Percentiles rank a stretch among this genome's conserved stretches.
phyloP scores from a whole-genome alignment of 2,329 filamentous ascomycete species.

The Chrysoporthe puriensis region DNA sequence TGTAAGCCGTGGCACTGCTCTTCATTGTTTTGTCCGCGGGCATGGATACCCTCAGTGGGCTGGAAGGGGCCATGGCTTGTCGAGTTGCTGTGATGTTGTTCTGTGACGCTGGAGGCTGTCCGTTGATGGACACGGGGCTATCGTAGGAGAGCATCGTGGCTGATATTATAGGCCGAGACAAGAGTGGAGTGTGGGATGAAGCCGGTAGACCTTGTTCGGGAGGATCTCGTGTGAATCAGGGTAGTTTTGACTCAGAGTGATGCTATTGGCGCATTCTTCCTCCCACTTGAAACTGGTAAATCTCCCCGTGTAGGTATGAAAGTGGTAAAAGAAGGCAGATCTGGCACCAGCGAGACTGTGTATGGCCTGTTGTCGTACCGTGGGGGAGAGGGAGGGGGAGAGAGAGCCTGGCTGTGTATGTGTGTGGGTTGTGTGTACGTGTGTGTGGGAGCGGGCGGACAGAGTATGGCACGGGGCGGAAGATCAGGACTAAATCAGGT shows the following conservation, averaged over 20 bases:
- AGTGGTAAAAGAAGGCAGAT: neutral
- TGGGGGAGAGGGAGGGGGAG: neutral
- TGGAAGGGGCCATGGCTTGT: slow-evolving; percentile 37
- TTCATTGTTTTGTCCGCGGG: slow-evolving; percentile 36
- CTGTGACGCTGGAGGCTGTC: slow-evolving; percentile 38
- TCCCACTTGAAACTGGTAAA: neutral
- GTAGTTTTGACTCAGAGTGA: neutral
- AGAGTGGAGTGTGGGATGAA: neutral
- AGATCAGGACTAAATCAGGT: neutral
- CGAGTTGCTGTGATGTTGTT: slow-evolving; percentile 34
- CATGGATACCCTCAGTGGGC: slow-evolving; percentile 32
- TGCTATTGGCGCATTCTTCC: slow-evolving; percentile 6
- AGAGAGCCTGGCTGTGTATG: neutral
- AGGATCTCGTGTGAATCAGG: neutral
- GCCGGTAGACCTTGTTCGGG: neutral
- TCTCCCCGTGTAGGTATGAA: neutral
- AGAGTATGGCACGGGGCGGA: neutral
- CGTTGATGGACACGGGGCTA: slow-evolving; percentile 48
- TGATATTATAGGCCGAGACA: neutral
- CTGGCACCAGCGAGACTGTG: neutral
- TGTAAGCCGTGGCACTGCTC: slow-evolving; percentile 36
- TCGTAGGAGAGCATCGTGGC: slow-evolving; percentile 56
- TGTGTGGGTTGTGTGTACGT: neutral
- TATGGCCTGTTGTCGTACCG: neutral
- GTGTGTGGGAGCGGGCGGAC: neutral